phyloP scores from a whole-genome alignment of 2,329 filamentous ascomycete species.

The Rosellinia necatrix region DNA sequence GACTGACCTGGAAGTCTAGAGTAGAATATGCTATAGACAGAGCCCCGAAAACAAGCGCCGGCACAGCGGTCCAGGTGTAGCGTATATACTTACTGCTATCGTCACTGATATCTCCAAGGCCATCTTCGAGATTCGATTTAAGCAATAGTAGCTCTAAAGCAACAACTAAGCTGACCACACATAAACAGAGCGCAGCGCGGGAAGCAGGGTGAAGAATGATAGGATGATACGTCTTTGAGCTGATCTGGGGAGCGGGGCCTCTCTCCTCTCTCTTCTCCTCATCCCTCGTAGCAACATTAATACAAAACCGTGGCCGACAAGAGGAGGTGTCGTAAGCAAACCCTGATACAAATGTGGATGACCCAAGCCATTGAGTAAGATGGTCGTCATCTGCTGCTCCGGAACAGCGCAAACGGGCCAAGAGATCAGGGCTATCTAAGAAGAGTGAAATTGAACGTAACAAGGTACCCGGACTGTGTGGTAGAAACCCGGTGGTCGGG shows the following conservation, averaged over 20 bases:
- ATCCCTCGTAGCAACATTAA: neutral
- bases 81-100: neutral
- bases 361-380: neutral
- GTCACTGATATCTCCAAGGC: neutral
- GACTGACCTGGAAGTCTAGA: neutral
- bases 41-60: neutral
- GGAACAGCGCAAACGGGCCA: neutral
- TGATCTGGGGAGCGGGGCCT: neutral
- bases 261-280: neutral
- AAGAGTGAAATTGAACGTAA: neutral
- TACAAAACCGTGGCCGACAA: neutral
- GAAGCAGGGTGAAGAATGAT: neutral
- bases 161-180: neutral
- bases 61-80: slow-evolving; percentile 7
- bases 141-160: neutral
- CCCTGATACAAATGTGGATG: neutral
- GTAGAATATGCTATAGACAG: neutral
- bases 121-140: neutral
- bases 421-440: neutral
- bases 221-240: neutral
- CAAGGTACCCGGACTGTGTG: neutral
- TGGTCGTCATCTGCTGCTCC: neutral
- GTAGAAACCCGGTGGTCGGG: neutral
- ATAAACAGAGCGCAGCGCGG: neutral
- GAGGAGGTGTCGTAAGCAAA: neutral